Conservation (phyloP, 2,329 filamentous ascomycete genomes). For the Amauroascus verrucosus region DNA sequence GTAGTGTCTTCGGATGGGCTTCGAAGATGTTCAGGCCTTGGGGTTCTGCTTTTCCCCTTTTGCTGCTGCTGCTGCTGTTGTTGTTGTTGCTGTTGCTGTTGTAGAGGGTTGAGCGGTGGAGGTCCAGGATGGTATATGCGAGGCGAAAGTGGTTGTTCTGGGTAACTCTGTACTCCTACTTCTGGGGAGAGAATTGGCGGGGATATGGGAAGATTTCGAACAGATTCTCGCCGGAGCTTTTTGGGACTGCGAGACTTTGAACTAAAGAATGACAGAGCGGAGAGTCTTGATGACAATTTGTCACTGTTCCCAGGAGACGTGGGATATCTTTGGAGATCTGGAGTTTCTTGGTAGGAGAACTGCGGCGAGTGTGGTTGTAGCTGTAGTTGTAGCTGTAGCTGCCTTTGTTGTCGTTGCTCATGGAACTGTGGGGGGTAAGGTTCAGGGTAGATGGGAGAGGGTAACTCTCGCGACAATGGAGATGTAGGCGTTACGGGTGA, state of each 20-base stretch:
- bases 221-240: constrained; percentile 37
- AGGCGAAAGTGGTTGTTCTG: constrained; percentile 47
- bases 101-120: constrained; percentile 43
- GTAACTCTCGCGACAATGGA: constrained; percentile 11
- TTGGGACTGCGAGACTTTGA: constrained; percentile 31
- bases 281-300: constrained; percentile 30
- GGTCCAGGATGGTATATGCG: constrained; percentile 46
- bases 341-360: constrained; percentile 14
- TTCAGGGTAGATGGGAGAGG: constrained; percentile 12
- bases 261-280: constrained; percentile 34
- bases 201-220: constrained; percentile 50
- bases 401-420: not conserved
- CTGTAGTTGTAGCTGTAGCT: constrained; percentile 8
- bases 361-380: constrained; percentile 16
- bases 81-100: constrained; percentile 19
- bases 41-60: not conserved
- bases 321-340: constrained; percentile 17
- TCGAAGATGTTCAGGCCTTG: constrained; percentile 1
- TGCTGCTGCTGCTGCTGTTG: constrained; percentile 13
- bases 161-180: constrained; percentile 35
- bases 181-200: constrained; percentile 43
- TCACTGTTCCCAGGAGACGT: constrained; percentile 29
- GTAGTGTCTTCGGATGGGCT: constrained; percentile 8
- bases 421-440: constrained; percentile 1
- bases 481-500: constrained; percentile 13